A percentile compares a stretch with the other conserved stretches of the same genome.
Conservation (phyloP, 371 early-diverging fungal species). For the Aphelidium insulamus region DNA sequence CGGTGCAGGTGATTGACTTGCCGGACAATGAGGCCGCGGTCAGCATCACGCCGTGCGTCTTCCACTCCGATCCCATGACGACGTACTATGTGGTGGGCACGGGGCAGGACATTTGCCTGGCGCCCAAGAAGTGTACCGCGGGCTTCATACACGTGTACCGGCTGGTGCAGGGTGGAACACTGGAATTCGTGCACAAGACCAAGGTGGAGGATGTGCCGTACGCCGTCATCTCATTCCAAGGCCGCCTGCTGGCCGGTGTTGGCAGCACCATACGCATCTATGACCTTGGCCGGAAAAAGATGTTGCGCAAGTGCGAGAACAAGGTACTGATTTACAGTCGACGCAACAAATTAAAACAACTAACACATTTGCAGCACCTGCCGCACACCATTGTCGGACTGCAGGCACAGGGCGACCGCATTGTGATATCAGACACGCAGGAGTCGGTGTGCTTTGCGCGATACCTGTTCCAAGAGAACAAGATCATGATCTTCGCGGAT, state of each 20-base stretch:
- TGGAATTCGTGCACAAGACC: slow-evolving; percentile 68
- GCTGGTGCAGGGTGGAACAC: slow-evolving; percentile 30
- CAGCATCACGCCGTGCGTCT: slow-evolving; percentile 37
- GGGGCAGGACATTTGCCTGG: slow-evolving; percentile 37
- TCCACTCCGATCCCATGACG: slow-evolving; percentile 28
- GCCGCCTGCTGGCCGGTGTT: slow-evolving; percentile 64
- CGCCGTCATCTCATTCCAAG: slow-evolving; percentile 68
- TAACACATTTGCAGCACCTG: slow-evolving; percentile 22
- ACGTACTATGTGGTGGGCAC: slow-evolving; percentile 67
- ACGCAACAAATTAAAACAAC: background rate
- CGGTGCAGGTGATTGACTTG: slow-evolving; percentile 41
- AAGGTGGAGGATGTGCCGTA: slow-evolving; percentile 62
- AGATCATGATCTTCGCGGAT: slow-evolving; percentile 71
- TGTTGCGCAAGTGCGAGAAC: slow-evolving; percentile 75
- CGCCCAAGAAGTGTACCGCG: slow-evolving; percentile 40
- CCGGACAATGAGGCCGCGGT: slow-evolving; percentile 76
- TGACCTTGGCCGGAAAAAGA: slow-evolving; percentile 71
- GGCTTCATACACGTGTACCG: slow-evolving; percentile 57
- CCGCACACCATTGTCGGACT: slow-evolving; percentile 48
- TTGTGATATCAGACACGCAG: slow-evolving; percentile 64
- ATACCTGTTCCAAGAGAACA: slow-evolving; percentile 48
- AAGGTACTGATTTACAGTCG: slow-evolving; percentile 12
- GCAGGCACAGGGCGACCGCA: slow-evolving; percentile 62
- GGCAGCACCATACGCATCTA: slow-evolving; percentile 74
- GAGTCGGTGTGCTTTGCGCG: slow-evolving; percentile 63